Base-by-base conservation (phyloP, 2,329 filamentous ascomycete species). In the Dryadomyces sulphureus region DNA sequence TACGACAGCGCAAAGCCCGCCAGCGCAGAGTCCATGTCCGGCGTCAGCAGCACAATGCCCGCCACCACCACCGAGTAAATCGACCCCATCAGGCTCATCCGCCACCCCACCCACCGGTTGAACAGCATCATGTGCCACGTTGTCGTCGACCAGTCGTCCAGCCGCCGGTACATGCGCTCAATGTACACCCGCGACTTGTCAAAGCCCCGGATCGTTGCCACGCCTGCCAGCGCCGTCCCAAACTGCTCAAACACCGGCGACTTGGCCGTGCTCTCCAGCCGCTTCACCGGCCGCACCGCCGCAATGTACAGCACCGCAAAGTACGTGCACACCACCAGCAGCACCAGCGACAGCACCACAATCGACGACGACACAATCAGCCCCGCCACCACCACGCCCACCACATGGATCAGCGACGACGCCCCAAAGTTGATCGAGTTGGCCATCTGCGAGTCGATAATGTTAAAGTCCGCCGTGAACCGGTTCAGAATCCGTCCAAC, bases 161-260 rank as follows among this genome's bases (percentile, higher is more conserved):
- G 74, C 53, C 73, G 74, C 41, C 60, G 58, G 57, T 81, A 80
- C 79, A 90, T 88, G 46, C 76, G 71, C 11, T 78, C 68, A 40
- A 84, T 66, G 52, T 87, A 90, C 1, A 70, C 68, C 19, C 76
- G 67, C 0, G 69, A 65, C 64, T 85, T 87, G 52, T 77, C 77
- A 53, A 84, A 90, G 0, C 81, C 81, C 12, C 85, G 76, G 45
- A 92, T 85, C 0, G 84, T 89, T 1, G 76, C 69, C 17, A 92
- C 75, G 5, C 85, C 85, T 0, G 75, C 72, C 9, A 90, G 70
- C 0, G 81, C 76, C 1, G 81, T 78, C 11, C 79, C 80, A 54
- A 90, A 89, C 50, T 85, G 78, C 58, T 90, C 84, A 54, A 87
- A 89, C 1, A 90, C 77, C 0, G 85, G 85, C 0, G 79, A 84